Conservation (phyloP, 768 basidiomycete species). For the Tephrocybe sp. region DNA sequence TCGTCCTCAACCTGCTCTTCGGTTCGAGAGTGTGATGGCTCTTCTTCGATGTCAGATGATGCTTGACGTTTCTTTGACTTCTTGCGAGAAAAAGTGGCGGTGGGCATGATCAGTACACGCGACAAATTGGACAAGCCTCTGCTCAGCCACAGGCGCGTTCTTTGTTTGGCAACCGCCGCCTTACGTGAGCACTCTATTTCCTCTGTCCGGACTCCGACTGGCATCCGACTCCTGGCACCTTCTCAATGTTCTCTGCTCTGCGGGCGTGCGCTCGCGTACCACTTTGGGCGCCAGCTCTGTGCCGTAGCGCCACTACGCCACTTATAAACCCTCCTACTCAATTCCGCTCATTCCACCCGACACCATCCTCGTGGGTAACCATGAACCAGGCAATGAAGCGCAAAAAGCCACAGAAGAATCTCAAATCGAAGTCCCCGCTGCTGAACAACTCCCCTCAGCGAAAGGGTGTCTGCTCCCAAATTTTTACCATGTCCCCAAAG, state of each 20-base stretch:
- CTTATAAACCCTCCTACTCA: conserved; percentile 19
- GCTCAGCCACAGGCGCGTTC: conserved; percentile 34
- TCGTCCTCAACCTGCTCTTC: conserved; percentile 45
- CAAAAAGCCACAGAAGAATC: conserved; percentile 55
- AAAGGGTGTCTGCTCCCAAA: conserved; percentile 87
- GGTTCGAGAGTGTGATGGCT: conserved; percentile 32
- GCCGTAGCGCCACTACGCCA: conserved; percentile 10
- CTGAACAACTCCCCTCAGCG: conserved; percentile 79
- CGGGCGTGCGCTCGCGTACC: conserved; percentile 31
- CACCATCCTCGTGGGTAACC: conserved; percentile 60
- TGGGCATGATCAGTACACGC: conserved; percentile 33
- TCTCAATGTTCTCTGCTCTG: conserved; percentile 38
- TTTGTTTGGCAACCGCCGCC: conserved; percentile 21
- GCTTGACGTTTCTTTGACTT: conserved; percentile 42
- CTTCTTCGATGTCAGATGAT: conserved; percentile 65
- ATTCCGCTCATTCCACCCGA: conserved; percentile 61
- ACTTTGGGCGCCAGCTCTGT: conserved; percentile 27
- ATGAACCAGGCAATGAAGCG: conserved; percentile 88
- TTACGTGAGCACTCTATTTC: conserved; percentile 2
- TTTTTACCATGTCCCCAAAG: conserved; percentile 85
- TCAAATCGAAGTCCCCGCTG: conserved; percentile 74
- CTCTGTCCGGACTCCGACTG: not conserved
- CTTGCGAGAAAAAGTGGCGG: conserved; percentile 38
- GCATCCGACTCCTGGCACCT: not conserved
- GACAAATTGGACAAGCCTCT: conserved; percentile 5